A percentile compares a stretch with the other conserved stretches of the same genome.
Conservation (phyloP, 2,329 filamentous ascomycete genomes). For the Penicillium sp. region DNA sequence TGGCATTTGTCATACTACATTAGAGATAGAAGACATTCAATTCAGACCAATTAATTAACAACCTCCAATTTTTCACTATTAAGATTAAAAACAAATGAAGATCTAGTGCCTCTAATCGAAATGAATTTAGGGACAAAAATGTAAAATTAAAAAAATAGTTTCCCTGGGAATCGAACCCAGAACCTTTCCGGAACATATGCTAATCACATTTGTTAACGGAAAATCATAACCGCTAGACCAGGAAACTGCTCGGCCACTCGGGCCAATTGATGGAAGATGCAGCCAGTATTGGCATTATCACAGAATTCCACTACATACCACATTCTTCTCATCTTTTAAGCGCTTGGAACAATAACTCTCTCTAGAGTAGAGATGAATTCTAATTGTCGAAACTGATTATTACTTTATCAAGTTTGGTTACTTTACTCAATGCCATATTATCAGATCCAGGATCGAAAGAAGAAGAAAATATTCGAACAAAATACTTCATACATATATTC, state of each 20-base stretch:
- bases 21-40: background rate
- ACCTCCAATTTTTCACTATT: no score
- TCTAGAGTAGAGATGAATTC: background rate
- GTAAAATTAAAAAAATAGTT: background rate
- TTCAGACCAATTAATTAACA: background rate
- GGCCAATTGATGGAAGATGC: background rate
- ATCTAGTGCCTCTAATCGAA: no score
- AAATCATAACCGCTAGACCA: slow-evolving; percentile 12
- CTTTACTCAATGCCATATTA: background rate
- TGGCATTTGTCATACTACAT: background rate
- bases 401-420: accelerated
- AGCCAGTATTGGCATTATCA: background rate
- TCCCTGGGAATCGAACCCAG: slow-evolving; percentile 9
- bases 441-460: background rate
- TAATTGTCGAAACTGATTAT: background rate
- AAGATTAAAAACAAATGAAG: no score
- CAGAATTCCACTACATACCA: no score
- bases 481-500: background rate
- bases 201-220: background rate
- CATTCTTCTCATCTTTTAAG: background rate
- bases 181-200: slow-evolving; percentile 4
- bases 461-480: background rate
- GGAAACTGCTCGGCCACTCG: slow-evolving; percentile 1
- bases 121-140: background rate
- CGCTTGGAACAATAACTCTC: background rate